A percentile compares a stretch with the other conserved stretches of the same genome.
phyloP scores from a whole-genome alignment of 75 land plant genomes.

The Azolla pinnata region DNA sequence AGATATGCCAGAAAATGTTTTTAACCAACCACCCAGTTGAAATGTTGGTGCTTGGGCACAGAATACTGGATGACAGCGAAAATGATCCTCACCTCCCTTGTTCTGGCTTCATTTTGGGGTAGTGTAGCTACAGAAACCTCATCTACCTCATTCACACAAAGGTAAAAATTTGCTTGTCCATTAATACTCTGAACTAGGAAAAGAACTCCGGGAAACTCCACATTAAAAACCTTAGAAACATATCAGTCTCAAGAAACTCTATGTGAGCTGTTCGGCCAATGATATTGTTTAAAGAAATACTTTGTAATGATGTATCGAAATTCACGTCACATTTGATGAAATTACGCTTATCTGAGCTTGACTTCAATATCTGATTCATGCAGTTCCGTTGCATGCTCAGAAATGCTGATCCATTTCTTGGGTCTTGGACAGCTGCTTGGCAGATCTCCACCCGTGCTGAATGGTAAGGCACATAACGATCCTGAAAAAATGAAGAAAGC shows the following conservation, averaged over 20 bases:
- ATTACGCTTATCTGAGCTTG: slow-evolving; percentile 30
- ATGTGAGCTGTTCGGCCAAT: slow-evolving; percentile 92
- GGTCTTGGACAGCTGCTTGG: slow-evolving; percentile 47
- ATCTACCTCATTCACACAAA: too few species aligned
- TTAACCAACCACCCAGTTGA: too few species aligned
- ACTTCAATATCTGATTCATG: slow-evolving; percentile 53
- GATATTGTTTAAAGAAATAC: slow-evolving; percentile 46
- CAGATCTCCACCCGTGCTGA: slow-evolving; percentile 70
- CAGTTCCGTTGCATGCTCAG: slow-evolving; percentile 61
- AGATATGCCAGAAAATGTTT: too few species aligned
- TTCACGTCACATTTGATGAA: slow-evolving; percentile 83
- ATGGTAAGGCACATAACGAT: slow-evolving; percentile 88
- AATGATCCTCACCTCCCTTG: too few species aligned
- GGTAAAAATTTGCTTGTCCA: too few species aligned
- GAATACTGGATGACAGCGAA: too few species aligned
- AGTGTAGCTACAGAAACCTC: too few species aligned
- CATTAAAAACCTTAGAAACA: slow-evolving; percentile 64
- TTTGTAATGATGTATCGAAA: slow-evolving; percentile 50
- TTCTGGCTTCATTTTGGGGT: too few species aligned
- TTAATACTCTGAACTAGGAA: too few species aligned
- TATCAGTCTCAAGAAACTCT: slow-evolving; percentile 77
- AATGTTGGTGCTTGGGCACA: too few species aligned
- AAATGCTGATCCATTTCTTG: slow-evolving; percentile 59
- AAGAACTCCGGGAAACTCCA: slow-evolving; percentile 72
- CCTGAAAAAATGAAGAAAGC: slow-evolving; percentile 28